These are phyloP conservation scores for Discostella pseudostelligera DNA, from an alignment of 108 stramenopile genomes.

Conservation along the genomic window DNA sequence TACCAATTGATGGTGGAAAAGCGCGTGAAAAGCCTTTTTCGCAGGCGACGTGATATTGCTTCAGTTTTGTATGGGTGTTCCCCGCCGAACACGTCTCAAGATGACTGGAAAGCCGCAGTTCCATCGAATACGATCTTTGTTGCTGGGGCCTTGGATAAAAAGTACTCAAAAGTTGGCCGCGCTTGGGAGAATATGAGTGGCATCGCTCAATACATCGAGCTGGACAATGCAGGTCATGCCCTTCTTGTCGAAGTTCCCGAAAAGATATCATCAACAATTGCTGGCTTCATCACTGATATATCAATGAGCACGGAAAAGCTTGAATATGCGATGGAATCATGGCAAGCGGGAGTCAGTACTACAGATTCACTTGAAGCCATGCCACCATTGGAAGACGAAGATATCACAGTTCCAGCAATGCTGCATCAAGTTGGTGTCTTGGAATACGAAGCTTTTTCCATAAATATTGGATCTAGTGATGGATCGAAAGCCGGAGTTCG, in stretches of 20 bases:
- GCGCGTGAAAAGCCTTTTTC: constrained; percentile 33
- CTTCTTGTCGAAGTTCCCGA: constrained; percentile 62
- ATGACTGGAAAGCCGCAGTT: constrained; percentile 52
- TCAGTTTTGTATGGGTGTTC: constrained; percentile 62
- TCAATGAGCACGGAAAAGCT: constrained; percentile 2
- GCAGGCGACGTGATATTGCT: constrained; percentile 58
- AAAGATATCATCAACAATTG: constrained; percentile 48
- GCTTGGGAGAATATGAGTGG: constrained; percentile 35
- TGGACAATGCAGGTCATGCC: constrained; percentile 71
- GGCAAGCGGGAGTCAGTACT: neutral
- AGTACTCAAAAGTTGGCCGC: constrained; percentile 61
- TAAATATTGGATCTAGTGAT: constrained; percentile 39
- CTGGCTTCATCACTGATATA: constrained; percentile 32
- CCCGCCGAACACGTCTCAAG: constrained; percentile 41
- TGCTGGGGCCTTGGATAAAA: constrained; percentile 67
- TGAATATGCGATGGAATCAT: neutral
- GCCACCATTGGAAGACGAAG: neutral
- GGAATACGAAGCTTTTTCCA: constrained; percentile 65
- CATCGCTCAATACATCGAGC: constrained; percentile 34
- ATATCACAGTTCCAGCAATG: neutral
- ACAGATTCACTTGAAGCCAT: neutral
- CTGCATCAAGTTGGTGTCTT: constrained; percentile 31
- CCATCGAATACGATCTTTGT: constrained; percentile 60
- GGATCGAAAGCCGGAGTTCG: constrained; percentile 43
- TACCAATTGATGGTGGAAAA: constrained; percentile 43